Conservation (phyloP, 768 basidiomycete genomes). For the Zangia roseola region DNA sequence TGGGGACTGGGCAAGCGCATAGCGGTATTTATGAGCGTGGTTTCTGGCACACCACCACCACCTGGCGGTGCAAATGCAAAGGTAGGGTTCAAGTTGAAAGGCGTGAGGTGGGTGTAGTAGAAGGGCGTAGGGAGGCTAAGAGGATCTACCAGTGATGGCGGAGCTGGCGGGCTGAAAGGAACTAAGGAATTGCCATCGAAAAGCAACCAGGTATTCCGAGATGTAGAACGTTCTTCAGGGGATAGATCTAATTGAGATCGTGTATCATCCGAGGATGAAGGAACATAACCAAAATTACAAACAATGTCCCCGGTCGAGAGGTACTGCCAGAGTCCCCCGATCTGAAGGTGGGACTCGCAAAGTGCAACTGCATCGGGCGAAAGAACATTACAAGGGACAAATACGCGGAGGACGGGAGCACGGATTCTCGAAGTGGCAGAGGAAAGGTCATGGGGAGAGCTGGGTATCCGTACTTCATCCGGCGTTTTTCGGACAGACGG, state of each 20-base stretch:
- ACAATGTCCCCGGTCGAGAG: conserved; percentile 78
- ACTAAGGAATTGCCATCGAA: conserved; percentile 64
- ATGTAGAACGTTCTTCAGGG: conserved; percentile 18
- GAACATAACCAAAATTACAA: conserved; percentile 79
- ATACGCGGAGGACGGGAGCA: conserved; percentile 73
- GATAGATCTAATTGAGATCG: conserved; percentile 20
- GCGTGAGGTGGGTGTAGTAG: conserved; percentile 71
- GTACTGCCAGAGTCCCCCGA: conserved; percentile 67
- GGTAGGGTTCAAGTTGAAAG: conserved; percentile 26
- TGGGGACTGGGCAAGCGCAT: conserved; percentile 55
- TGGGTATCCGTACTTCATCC: conserved; percentile 14
- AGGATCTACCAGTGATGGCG: conserved; percentile 52
- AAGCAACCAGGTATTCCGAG: conserved; percentile 62
- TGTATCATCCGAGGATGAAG: conserved; percentile 36
- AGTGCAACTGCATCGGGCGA: conserved; percentile 43
- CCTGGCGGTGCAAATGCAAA: conserved; percentile 29
- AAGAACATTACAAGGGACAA: conserved; percentile 65
- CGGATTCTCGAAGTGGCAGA: conserved; percentile 59
- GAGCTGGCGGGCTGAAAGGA: conserved; percentile 55
- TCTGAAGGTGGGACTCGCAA: conserved; percentile 70
- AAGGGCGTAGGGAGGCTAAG: conserved; percentile 71
- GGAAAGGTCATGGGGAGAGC: conserved; percentile 60
- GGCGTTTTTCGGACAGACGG: conserved; percentile 19
- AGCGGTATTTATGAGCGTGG: conserved; percentile 41
- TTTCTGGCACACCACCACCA: conserved; percentile 41